Evolutionary conservation across 257 asterid genomes (phyloP).

Genomic region (Thymus mandschuricus): DNA sequence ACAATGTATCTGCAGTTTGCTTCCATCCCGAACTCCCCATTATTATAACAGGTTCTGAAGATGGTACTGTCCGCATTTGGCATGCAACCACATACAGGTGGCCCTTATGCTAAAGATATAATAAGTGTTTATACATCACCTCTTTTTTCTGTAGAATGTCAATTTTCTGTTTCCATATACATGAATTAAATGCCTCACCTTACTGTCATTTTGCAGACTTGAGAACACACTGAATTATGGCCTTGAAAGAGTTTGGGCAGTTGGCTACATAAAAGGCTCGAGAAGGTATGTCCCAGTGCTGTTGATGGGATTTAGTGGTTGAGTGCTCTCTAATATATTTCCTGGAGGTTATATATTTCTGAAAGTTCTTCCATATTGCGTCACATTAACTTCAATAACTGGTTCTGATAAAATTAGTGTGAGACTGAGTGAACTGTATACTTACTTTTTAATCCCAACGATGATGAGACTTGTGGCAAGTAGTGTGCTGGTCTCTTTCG

Average conservation of each 20-base stretch:
- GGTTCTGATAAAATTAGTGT: conserved; percentile 25
- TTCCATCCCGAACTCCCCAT: conserved; percentile 99
- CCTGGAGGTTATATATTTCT: conserved; percentile 9
- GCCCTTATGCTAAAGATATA: conserved; percentile 23
- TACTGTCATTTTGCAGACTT: conserved; percentile 61
- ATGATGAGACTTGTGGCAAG: conserved; percentile 7
- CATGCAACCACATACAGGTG: conserved; percentile 96
- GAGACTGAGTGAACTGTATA: conserved; percentile 1
- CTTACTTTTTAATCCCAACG: conserved; percentile 20
- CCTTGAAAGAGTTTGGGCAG: conserved; percentile 98
- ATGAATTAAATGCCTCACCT: conserved; percentile 29
- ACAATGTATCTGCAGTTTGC: conserved; percentile 97
- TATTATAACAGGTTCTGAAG: conserved; percentile 98
- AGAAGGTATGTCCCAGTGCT: conserved; percentile 66
- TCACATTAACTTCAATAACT: not conserved
- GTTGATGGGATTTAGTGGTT: conserved; percentile 26
- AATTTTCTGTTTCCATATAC: not conserved
- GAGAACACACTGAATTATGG: conserved; percentile 98
- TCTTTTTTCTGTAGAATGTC: not conserved
- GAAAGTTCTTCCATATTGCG: conserved; percentile 23
- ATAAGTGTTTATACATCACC: not conserved
- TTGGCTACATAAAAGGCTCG: conserved; percentile 92
- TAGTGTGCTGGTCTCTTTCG: conserved; percentile 16
- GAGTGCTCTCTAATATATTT: not conserved
- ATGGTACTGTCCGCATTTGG: conserved; percentile 99